Evolutionary conservation across 495 filamentous ascomycete species (phyloP).

Genomic region (Lentithecium fluviatile): DNA sequence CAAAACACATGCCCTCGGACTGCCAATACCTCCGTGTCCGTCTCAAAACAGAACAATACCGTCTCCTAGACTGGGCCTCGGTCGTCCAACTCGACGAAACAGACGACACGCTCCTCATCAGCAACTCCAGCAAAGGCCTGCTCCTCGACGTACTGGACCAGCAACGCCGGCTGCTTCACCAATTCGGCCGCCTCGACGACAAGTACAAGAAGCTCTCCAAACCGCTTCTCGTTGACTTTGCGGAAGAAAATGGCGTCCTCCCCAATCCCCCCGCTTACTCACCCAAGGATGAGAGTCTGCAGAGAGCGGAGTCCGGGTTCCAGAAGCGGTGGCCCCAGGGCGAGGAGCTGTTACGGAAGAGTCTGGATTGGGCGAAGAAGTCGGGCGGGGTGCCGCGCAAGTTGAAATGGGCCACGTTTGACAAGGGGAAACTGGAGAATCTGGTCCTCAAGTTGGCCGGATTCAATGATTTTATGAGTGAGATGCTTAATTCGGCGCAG

Average conservation of each 20-base stretch:
- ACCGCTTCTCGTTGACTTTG: conserved; percentile 29
- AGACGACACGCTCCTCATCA: conserved; percentile 36
- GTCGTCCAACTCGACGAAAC: conserved; percentile 34
- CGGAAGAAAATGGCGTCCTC: conserved; percentile 17
- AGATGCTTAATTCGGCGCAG: conserved; percentile 34
- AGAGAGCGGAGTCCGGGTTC: conserved; percentile 29
- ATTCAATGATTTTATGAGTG: conserved; percentile 39
- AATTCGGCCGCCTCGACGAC: conserved; percentile 35
- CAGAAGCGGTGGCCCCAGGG: conserved; percentile 34
- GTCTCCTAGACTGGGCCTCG: conserved; percentile 38
- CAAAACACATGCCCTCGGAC: conserved; percentile 37
- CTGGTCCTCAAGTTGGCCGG: conserved; percentile 34
- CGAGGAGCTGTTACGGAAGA: conserved; percentile 32
- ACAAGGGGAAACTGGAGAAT: conserved; percentile 33
- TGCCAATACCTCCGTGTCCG: conserved; percentile 37
- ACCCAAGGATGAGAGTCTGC: conserved; percentile 13
- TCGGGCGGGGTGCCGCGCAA: conserved; percentile 21
- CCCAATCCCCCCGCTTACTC: conserved; percentile 29
- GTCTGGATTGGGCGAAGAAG: conserved; percentile 29
- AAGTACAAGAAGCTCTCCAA: conserved; percentile 35
- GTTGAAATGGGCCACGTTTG: conserved; percentile 35
- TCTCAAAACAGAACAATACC: conserved; percentile 39
- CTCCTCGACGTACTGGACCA: conserved; percentile 38
- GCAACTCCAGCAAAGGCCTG: conserved; percentile 34
- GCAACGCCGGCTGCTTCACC: conserved; percentile 31